These are phyloP conservation scores for Diaporthe sp. DNA, from an alignment of 2,329 filamentous ascomycete species.

Conservation along the genomic window DNA sequence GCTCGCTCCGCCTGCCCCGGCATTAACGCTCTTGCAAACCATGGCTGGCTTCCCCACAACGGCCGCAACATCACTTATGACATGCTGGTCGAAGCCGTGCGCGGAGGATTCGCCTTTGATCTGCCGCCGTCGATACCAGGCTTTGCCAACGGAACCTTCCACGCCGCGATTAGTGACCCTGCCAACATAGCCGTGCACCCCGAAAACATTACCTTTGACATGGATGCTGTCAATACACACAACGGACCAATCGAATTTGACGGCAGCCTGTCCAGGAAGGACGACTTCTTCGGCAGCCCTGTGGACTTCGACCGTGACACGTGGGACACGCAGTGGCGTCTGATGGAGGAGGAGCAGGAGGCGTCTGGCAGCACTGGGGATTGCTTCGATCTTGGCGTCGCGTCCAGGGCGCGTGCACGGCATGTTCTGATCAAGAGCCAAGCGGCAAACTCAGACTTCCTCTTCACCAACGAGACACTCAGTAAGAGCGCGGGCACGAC, in stretches of 20 bases:
- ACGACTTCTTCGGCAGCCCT: constrained; percentile 27
- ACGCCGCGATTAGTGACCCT: constrained; percentile 16
- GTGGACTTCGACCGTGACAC: constrained; percentile 1
- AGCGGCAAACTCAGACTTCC: constrained; percentile 8
- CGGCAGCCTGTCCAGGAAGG: constrained; percentile 25
- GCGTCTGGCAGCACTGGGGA: not conserved
- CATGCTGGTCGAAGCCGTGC: constrained; percentile 15
- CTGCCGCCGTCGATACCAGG: not conserved
- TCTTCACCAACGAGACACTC: constrained; percentile 7
- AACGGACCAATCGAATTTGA: constrained; percentile 25
- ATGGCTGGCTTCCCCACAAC: constrained; percentile 26
- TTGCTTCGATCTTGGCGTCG: constrained; percentile 1
- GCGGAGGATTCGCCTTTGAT: constrained; percentile 24
- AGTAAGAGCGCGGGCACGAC: constrained; percentile 21
- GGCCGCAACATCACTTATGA: constrained; percentile 28
- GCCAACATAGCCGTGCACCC: constrained; percentile 17
- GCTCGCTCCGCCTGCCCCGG: constrained; percentile 32
- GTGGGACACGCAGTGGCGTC: constrained; percentile 21
- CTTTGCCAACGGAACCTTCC: not conserved
- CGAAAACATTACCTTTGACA: not conserved
- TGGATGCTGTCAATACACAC: constrained; percentile 28
- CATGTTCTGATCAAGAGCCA: constrained; percentile 31
- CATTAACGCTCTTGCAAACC: constrained; percentile 28
- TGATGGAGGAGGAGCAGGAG: constrained; percentile 28
- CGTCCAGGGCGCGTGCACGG: constrained; percentile 26